Conservation (phyloP, 1,139 yeast genomes). For the Lodderomyces margitis region DNA sequence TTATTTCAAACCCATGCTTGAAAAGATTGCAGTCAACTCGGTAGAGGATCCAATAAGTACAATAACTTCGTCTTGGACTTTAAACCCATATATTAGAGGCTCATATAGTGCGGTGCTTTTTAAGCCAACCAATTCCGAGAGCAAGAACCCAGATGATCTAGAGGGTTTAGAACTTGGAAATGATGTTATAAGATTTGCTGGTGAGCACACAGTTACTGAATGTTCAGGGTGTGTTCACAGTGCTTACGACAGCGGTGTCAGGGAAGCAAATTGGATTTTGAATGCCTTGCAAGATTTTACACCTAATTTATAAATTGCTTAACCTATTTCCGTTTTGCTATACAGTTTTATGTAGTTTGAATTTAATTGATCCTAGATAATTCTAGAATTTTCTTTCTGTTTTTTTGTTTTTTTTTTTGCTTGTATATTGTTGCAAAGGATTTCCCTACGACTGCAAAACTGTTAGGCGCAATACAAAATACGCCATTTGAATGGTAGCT, state of each 20-base stretch:
- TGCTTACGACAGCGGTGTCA: constrained; percentile 66
- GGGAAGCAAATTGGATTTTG: constrained; percentile 61
- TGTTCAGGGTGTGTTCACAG: constrained; percentile 89
- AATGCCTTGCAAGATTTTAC: constrained; percentile 14
- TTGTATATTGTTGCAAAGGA: too few species aligned
- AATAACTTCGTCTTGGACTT: constrained; percentile 66
- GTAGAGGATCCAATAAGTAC: constrained; percentile 51
- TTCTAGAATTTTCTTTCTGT: constrained; percentile 4
- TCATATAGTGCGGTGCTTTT: constrained; percentile 70
- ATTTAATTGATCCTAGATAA: too few species aligned
- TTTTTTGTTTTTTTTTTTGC: background rate
- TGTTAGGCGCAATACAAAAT: background rate
- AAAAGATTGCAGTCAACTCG: constrained; percentile 20
- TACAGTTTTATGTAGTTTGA: too few species aligned
- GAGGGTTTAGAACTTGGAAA: constrained; percentile 11
- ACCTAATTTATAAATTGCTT: too few species aligned
- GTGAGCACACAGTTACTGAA: constrained; percentile 74
- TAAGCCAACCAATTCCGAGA: constrained; percentile 22
- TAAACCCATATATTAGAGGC: constrained; percentile 66
- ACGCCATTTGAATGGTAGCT: background rate
- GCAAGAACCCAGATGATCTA: too few species aligned
- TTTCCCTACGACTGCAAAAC: background rate
- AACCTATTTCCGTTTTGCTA: too few species aligned
- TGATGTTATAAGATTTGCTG: constrained; percentile 69
- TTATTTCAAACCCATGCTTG: constrained; percentile 37